Evolutionary conservation across 139 green algal species (phyloP).

Genomic region (Tetradesmus obliquus): DNA sequence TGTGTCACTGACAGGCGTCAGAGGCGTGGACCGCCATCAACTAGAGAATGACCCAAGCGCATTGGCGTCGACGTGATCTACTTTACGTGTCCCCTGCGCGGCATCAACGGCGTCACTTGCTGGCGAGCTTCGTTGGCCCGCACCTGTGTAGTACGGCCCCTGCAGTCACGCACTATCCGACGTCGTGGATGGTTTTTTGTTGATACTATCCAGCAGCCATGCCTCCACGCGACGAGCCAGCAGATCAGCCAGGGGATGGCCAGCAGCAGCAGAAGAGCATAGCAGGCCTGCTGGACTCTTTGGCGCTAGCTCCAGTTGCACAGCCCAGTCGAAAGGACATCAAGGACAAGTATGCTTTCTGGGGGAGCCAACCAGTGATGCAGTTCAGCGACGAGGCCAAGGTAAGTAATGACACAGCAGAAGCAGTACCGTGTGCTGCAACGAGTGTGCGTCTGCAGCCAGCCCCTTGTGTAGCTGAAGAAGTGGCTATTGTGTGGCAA

Average conservation of each 20-base stretch:
- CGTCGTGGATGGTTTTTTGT: not conserved
- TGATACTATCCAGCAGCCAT: not conserved
- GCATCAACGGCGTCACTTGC: too few species aligned
- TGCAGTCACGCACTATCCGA: not conserved
- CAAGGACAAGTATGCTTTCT: conserved; percentile 77
- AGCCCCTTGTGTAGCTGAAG: not conserved
- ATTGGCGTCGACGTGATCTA: too few species aligned
- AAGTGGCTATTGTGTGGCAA: too few species aligned
- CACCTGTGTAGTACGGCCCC: too few species aligned
- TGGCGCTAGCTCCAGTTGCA: not conserved
- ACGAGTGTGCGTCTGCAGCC: not conserved
- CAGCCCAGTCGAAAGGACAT: not conserved
- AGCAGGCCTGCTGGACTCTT: not conserved
- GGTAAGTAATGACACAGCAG: not conserved
- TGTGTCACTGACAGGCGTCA: too few species aligned
- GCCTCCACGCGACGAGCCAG: not conserved
- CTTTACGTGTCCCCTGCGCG: too few species aligned
- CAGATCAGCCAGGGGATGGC: not conserved
- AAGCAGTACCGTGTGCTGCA: not conserved
- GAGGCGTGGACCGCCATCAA: too few species aligned
- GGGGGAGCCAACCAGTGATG: conserved; percentile 94
- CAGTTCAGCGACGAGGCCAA: conserved; percentile 82
- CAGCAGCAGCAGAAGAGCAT: not conserved
- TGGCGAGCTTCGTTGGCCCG: not conserved
- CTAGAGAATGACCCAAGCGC: too few species aligned